Evolutionary conservation across 352 stramenopile species (phyloP).

Genomic region (Pythium apleroticum): DNA sequence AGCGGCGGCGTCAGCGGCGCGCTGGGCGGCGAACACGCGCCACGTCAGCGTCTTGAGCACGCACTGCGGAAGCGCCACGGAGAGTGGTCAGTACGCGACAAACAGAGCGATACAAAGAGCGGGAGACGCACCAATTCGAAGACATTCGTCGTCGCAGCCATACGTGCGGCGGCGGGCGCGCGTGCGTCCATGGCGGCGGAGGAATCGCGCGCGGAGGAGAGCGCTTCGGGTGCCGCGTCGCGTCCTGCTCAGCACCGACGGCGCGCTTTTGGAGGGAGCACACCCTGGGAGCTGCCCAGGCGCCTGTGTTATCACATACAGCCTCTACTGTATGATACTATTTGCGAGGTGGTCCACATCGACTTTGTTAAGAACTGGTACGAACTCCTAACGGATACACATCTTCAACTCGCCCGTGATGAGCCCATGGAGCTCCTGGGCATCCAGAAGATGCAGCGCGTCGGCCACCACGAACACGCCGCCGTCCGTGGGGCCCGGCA

Average conservation of each 20-base stretch:
- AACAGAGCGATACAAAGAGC: neutral
- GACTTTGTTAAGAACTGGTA: neutral
- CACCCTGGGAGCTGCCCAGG: neutral
- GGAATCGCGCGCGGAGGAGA: neutral
- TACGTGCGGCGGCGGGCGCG: neutral
- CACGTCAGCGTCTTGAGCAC: conserved; percentile 23
- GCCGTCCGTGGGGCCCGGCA: neutral
- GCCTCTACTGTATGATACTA: neutral
- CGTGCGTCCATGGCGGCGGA: conserved; percentile 8
- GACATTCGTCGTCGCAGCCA: conserved; percentile 20
- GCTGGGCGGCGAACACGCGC: conserved; percentile 11
- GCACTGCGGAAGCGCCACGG: conserved; percentile 4
- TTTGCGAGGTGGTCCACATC: neutral
- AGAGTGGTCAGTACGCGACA: neutral
- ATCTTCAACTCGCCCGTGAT: conserved; percentile 13
- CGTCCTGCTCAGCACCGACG: neutral
- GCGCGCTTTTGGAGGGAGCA: neutral
- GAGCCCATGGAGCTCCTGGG: neutral
- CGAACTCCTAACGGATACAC: neutral
- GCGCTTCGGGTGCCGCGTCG: neutral
- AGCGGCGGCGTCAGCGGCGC: neutral
- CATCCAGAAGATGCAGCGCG: neutral
- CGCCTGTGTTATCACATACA: conserved; percentile 8
- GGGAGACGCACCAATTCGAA: conserved; percentile 26
- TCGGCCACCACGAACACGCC: neutral